Evolutionary conservation across 495 filamentous ascomycete species (phyloP).

Genomic region (Corynascus novoguineensis): DNA sequence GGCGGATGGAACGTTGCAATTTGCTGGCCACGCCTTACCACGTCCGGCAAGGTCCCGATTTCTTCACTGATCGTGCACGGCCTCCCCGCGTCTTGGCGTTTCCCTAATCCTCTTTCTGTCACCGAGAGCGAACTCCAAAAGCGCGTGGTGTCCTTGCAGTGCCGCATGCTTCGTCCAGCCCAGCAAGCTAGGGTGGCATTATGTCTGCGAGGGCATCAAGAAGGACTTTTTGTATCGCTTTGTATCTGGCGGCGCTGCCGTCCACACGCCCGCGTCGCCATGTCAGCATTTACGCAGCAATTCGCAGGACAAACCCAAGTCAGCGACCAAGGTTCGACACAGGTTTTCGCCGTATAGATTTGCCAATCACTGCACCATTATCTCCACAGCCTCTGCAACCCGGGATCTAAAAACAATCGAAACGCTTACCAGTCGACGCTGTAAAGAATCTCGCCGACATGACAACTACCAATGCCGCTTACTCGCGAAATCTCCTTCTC

Average conservation of each 20-base stretch:
- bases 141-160: background rate
- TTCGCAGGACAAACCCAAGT: no score
- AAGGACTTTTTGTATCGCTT: no score
- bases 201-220: no score
- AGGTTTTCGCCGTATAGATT: no score
- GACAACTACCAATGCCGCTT: background rate
- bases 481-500: background rate
- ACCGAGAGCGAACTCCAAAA: constrained; percentile 6
- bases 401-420: no score
- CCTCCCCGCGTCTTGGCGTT: constrained; percentile 15
- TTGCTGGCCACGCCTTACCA: constrained; percentile 2
- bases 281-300: no score
- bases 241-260: background rate
- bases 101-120: constrained; percentile 11
- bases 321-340: no score
- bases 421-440: background rate
- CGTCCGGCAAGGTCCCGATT: constrained; percentile 1
- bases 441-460: background rate
- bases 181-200: background rate
- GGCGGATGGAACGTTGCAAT: constrained; percentile 20
- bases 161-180: background rate
- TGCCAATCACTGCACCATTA: no score
- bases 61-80: constrained; percentile 1
- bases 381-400: no score
- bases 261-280: no score